Conservation (phyloP, 2,329 filamentous ascomycete species). For the Rutstroemia sp. region DNA sequence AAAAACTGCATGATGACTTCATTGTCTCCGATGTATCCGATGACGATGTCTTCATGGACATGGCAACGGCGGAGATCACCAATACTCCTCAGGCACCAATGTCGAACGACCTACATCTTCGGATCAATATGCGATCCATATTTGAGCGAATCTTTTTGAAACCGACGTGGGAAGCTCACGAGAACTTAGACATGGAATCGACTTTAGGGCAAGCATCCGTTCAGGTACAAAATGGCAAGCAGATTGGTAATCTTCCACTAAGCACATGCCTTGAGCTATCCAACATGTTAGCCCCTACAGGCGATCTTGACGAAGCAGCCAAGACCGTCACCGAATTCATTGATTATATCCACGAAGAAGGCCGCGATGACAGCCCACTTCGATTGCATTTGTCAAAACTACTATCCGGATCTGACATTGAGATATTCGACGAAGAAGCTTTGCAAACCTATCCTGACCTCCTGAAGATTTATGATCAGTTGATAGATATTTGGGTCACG, state of each 20-base stretch:
- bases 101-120: not conserved
- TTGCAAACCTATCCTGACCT: conserved; percentile 12
- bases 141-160: conserved; percentile 4
- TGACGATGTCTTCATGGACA: not conserved
- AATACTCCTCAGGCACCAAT: not conserved
- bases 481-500: conserved; percentile 27
- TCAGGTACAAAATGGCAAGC: conserved; percentile 1
- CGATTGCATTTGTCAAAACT: conserved; percentile 19
- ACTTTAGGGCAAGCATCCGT: conserved; percentile 5
- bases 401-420: conserved; percentile 11
- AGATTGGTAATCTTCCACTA: conserved; percentile 8
- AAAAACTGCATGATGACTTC: conserved; percentile 19
- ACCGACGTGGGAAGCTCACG: not conserved
- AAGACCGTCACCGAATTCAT: conserved; percentile 18
- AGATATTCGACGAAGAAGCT: conserved; percentile 1
- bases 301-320: conserved; percentile 23
- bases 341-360: conserved; percentile 13
- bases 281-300: conserved; percentile 12
- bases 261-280: conserved; percentile 20
- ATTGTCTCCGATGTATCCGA: conserved; percentile 21
- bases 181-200: not conserved
- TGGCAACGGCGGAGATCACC: not conserved
- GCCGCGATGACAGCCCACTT: conserved; percentile 10
- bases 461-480: conserved; percentile 24
- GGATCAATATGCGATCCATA: conserved; percentile 4